Conservation (phyloP, 768 basidiomycete species). For the Tylopilus sp. region DNA sequence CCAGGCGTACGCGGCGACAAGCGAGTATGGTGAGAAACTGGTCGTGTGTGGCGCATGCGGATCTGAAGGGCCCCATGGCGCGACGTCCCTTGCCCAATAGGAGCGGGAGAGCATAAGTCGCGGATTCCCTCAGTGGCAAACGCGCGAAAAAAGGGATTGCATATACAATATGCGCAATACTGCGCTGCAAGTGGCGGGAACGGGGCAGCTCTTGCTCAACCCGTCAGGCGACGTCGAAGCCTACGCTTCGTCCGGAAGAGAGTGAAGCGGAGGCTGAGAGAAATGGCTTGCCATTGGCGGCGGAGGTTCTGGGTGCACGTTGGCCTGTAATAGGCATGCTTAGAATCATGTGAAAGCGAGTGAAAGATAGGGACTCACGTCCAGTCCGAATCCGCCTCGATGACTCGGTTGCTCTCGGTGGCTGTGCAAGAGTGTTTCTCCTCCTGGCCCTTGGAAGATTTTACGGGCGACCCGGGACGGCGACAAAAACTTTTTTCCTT, state of each 20-base stretch:
- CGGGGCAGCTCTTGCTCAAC: conserved; percentile 12
- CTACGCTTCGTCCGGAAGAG: conserved; percentile 51
- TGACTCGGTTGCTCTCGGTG: conserved; percentile 7
- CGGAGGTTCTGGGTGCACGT: conserved; percentile 53
- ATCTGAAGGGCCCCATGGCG: conserved; percentile 23
- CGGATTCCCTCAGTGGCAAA: conserved; percentile 23
- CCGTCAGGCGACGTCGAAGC: conserved; percentile 28
- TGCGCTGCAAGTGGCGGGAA: conserved; percentile 14
- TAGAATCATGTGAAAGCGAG: background rate
- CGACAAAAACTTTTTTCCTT: conserved; percentile 22
- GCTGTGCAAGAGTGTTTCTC: conserved; percentile 18
- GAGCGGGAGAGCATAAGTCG: conserved; percentile 19
- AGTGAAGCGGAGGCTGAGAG: conserved; percentile 52
- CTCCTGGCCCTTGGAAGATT: conserved; percentile 7
- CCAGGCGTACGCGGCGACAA: conserved; percentile 14
- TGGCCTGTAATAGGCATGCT: conserved; percentile 36
- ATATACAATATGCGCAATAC: conserved; percentile 18
- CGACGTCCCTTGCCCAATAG: conserved; percentile 22
- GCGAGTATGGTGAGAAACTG: conserved; percentile 14
- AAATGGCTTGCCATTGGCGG: conserved; percentile 60
- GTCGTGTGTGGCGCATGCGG: conserved; percentile 16
- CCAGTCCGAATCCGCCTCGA: conserved; percentile 27
- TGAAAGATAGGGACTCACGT: conserved; percentile 25
- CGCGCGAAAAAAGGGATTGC: conserved; percentile 23
- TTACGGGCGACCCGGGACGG: conserved; percentile 22